Conservation (phyloP, 2,329 filamentous ascomycete genomes). For the Neonectria punicea region DNA sequence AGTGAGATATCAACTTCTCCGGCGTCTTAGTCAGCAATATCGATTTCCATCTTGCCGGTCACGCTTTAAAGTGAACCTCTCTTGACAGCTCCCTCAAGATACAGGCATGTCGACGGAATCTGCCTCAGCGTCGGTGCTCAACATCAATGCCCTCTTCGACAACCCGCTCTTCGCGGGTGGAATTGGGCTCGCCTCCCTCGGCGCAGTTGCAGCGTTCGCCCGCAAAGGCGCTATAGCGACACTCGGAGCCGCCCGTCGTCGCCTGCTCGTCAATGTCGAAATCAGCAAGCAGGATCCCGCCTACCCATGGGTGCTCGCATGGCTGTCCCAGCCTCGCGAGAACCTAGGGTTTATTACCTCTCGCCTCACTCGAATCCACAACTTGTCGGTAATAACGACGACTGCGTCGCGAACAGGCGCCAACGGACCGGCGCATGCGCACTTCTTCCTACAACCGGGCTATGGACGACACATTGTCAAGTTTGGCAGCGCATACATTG, state of each 20-base stretch:
- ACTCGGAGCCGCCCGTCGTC: slow-evolving; percentile 79
- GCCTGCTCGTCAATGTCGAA: slow-evolving; percentile 93
- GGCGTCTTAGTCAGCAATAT: slow-evolving; percentile 17
- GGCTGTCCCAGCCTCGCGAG: slow-evolving; percentile 87
- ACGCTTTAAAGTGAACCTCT: slow-evolving; percentile 26
- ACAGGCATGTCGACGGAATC: slow-evolving; percentile 47
- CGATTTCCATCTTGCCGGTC: slow-evolving; percentile 5
- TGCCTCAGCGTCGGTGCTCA: slow-evolving; percentile 50
- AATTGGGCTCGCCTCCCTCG: slow-evolving; percentile 90
- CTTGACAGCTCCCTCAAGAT: slow-evolving; percentile 33
- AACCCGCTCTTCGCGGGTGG: slow-evolving; percentile 77
- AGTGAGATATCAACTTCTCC: no score
- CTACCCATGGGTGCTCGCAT: slow-evolving; percentile 93
- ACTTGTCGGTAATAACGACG: slow-evolving; percentile 67
- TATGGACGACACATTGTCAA: slow-evolving; percentile 90
- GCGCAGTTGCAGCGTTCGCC: slow-evolving; percentile 81
- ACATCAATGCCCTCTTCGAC: slow-evolving; percentile 68
- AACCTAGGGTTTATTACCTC: slow-evolving; percentile 68
- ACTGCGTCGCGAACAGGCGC: slow-evolving; percentile 69
- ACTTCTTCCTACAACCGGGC: slow-evolving; percentile 90
- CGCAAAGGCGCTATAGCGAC: slow-evolving; percentile 80
- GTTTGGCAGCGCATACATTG: slow-evolving; percentile 87
- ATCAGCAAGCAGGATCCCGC: slow-evolving; percentile 94
- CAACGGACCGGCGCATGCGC: slow-evolving; percentile 77
- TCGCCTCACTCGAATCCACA: slow-evolving; percentile 68